A percentile compares a stretch with the other conserved stretches of the same genome.
phyloP scores from a whole-genome alignment of 768 basidiomycete genomes.

The Phlebiopsis gigantea region DNA sequence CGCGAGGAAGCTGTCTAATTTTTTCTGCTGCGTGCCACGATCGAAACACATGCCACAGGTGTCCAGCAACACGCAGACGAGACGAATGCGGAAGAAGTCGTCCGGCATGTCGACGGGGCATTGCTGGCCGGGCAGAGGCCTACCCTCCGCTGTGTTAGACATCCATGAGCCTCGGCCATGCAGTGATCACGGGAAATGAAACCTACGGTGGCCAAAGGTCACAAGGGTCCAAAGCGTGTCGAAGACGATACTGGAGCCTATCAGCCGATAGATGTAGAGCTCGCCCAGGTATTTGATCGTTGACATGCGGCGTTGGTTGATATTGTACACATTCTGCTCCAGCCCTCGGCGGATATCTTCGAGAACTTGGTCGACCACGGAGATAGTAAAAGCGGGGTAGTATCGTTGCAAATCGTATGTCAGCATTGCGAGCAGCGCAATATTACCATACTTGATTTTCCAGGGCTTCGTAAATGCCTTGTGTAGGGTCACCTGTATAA shows the following conservation, averaged over 20 bases:
- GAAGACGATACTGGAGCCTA: constrained; percentile 86
- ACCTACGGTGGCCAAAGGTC: constrained; percentile 93
- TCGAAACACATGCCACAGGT: constrained; percentile 99
- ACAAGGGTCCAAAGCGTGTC: constrained; percentile 92
- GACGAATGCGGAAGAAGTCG: constrained; percentile 91
- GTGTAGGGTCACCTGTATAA: constrained; percentile 58
- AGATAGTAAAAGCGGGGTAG: constrained; percentile 82
- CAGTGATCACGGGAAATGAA: background rate
- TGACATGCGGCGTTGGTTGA: constrained; percentile 89
- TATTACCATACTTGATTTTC: constrained; percentile 92
- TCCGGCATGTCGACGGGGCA: constrained; percentile 86
- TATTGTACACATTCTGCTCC: constrained; percentile 92
- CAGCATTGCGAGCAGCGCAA: constrained; percentile 87
- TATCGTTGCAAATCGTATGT: constrained; percentile 94
- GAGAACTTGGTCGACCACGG: constrained; percentile 89
- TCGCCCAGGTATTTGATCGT: constrained; percentile 95
- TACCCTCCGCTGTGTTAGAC: constrained; percentile 70
- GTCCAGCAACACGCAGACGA: constrained; percentile 90
- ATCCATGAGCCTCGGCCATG: too few relatives aligned
- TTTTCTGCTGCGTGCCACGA: constrained; percentile 85
- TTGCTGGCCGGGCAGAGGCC: constrained; percentile 73
- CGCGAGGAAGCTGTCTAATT: constrained; percentile 84
- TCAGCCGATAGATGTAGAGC: constrained; percentile 90
- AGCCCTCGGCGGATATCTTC: constrained; percentile 89
- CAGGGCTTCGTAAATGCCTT: constrained; percentile 97